Percentiles rank a stretch among this genome's conserved stretches.
phyloP scores from a whole-genome alignment of 169 alveolate species.

The Amoebophrya sp. region DNA sequence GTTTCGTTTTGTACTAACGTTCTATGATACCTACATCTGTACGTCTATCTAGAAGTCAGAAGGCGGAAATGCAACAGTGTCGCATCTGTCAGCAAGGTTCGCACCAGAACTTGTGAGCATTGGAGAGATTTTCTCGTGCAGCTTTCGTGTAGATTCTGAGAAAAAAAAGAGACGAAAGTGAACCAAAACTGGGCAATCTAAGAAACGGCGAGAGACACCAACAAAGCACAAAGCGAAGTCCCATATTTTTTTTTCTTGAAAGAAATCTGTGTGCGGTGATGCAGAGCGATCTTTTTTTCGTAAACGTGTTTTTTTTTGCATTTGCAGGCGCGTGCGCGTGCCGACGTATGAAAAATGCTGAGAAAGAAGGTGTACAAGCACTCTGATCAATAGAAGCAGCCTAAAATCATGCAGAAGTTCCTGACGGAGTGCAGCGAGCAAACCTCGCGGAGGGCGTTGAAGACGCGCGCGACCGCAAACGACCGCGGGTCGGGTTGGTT shows the following conservation, averaged over 20 bases:
- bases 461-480: background rate
- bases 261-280: background rate
- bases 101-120: too few species aligned
- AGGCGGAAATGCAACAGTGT: too few species aligned
- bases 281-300: background rate
- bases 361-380: background rate
- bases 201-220: too few species aligned
- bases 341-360: background rate
- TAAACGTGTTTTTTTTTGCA: too few species aligned
- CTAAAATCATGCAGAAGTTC: background rate
- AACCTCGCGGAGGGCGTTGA: background rate
- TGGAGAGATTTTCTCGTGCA: background rate
- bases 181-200: too few species aligned
- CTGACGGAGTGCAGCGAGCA: background rate
- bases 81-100: too few species aligned
- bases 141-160: background rate
- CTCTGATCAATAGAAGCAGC: background rate
- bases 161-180: too few species aligned
- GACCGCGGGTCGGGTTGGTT: background rate
- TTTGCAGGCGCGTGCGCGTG: background rate
- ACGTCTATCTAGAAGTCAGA: too few species aligned
- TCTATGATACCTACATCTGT: too few species aligned
- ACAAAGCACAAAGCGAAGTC: background rate
- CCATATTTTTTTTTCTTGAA: background rate
- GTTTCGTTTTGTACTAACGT: too few species aligned